Evolutionary conservation across 1,284 basidiomycete species (phyloP), one percentile per base, ranked within the genome.

Genomic region (Bothia castanella): DNA sequence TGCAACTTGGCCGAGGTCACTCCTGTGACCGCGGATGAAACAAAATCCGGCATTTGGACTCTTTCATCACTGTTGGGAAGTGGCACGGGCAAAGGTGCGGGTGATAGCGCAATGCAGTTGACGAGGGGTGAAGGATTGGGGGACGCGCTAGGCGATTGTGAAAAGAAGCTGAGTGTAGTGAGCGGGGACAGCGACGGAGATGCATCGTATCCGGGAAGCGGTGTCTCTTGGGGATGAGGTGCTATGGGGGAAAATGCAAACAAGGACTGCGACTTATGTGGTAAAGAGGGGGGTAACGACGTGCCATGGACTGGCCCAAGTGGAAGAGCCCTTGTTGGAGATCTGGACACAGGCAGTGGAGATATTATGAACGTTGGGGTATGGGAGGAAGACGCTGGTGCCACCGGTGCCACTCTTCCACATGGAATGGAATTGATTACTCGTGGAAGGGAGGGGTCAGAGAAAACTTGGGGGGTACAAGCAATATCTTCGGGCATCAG

Each of bases 401-500:
- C 25, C 21, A 13, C 16, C 12, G 29, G 27, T 11, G 5, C 39
- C 16, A 38, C 23, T 16, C 19, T n/a, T 20, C 19, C 37, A 8
- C 5, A 23, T 8, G 47, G 9, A 0, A 20, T 5, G 34, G 19
- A 9, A 23, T 14, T 6, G 16, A 12, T 2, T 10, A 36, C 13
- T 3, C 8, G 29, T 16, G 40, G 36, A 25, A 50, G 34, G 13
- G 38, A 35, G 6, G 27, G 3, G 9, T 43, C 30, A 1, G 36
- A 25, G 5, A 34, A 17, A 8, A 31, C 11, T 13, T 60, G 51
- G 0, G 59, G 61, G 0, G 52, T 42, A 5, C 60, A 67, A 0
- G 55, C 61, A 0, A 67, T 51, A 4, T 63, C 65, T 12, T 63
- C 65, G 0, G 20, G 57, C 50, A 58, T 53, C 21, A 64, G 3